Conservation (phyloP, 768 basidiomycete species). For the Lyophyllum semitale region DNA sequence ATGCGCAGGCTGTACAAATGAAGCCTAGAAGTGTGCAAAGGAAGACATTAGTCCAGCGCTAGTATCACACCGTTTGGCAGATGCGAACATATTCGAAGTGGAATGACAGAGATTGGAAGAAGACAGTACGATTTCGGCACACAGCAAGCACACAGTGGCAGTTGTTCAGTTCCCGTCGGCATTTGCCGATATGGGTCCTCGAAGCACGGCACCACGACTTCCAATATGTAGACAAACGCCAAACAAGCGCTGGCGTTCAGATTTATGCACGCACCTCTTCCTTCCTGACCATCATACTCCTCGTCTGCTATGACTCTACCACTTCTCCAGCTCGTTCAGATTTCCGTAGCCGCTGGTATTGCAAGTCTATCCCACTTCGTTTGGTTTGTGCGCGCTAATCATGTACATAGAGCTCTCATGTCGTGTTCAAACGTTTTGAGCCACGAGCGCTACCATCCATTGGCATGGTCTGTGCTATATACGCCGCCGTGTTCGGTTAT, state of each 20-base stretch:
- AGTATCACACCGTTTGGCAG: too few relatives aligned
- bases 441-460: not conserved
- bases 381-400: not conserved
- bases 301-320: not conserved
- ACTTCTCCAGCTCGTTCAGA: not conserved
- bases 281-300: not conserved
- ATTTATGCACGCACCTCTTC: not conserved
- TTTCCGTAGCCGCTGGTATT: slow-evolving; percentile 1
- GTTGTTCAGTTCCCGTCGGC: too few relatives aligned
- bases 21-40: too few relatives aligned
- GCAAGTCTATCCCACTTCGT: not conserved
- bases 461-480: not conserved
- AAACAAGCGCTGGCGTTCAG: not conserved
- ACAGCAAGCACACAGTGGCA: too few relatives aligned
- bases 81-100: too few relatives aligned
- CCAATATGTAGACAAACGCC: too few relatives aligned
- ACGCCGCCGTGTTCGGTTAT: slow-evolving; percentile 1
- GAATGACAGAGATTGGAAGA: too few relatives aligned
- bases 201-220: too few relatives aligned
- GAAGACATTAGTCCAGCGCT: too few relatives aligned
- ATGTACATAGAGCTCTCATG: not conserved
- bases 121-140: too few relatives aligned
- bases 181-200: too few relatives aligned
- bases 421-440: slow-evolving; percentile 1
- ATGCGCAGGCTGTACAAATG: too few relatives aligned